Evolutionary conservation across 192 early-diverging fungal genomes (phyloP), one percentile per base, ranked within the genome.

Genomic region (Irineochytrium annulatum): DNA sequence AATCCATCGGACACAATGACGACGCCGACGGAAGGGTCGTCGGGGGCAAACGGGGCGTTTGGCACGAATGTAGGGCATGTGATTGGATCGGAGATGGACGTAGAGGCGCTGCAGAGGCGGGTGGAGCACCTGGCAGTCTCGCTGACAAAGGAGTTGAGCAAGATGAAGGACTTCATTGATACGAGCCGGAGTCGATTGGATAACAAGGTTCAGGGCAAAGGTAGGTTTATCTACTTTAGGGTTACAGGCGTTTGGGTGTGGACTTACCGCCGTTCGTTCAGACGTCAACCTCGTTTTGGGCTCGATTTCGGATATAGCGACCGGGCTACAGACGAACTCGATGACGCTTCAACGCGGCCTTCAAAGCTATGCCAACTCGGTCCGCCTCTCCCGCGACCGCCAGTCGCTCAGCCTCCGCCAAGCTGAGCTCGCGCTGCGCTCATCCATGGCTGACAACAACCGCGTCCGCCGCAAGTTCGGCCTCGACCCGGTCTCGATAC

Each of bases 401-500:
- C 57, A 58, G 1, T 45, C 60, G 24, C 55, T 55, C 29, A 43
- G 65, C 24, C 51, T 55, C 0, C 63, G 61, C 31, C 53, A 60
- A 43, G 59, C 53, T 17, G 79, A 81, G 37, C 37, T 55, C 14
- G 71, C 75, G 1, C 68, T 77, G 24, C 61, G 63, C 3, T 54
- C 65, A 2, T 76, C 70, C 35, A 28, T 77, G 32, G 65, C 67
- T 24, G 73, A 75, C 65, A 80, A 80, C 57, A 80, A 80, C 53
- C 48, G 62, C 6, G 53, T 67, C 14, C 62, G 78, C 3, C 56
- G 65, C 26, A 41, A 63, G 30, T 73, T 59, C 55, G 75, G 70
- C 6, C 57, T 72, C 34, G 71, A 74, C 22, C 52, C 59, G 3
- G 63, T 62, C 19, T 51, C 65, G 14, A 26, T 63, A 6, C 56